Evolutionary conservation across 768 basidiomycete genomes (phyloP), one percentile per base, ranked within the genome.

Genomic region (Suillus decipiens): DNA sequence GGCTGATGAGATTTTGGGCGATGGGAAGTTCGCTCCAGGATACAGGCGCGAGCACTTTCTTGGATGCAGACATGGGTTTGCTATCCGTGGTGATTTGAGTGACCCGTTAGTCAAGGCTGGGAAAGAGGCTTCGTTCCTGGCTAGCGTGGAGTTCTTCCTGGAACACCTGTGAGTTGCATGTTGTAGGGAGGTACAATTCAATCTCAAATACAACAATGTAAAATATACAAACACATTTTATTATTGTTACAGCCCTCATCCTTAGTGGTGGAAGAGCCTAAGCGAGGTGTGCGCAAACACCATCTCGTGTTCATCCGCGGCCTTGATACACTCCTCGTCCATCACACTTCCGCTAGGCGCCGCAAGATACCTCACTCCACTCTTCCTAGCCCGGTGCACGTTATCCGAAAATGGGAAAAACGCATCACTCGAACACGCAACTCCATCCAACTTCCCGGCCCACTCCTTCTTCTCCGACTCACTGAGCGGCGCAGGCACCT

Each of bases 381-480:
- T 96, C 82, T 92, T 89, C 76, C 85, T 83, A 58, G 94, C 93
- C 51, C 97, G 84, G 73, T 98, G 92, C 39, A 99, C 96, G 69
- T 99, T 99, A 73, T 99, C 97, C 14, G 96, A 86, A 87, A 99
- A 99, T 19, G 97, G 97, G 95, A 99, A 99, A 85, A 99, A 99
- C 58, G 96, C 97, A 68, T 99, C 97, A 64, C 93, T 95, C 37
- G 93, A 92, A 77, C 97, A 96, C 7, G 92, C 88, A 58, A 99
- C 96, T 24, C 87, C 92, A 64, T 89, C 88, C 62, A 99, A 79
- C 78, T 89, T 79, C 53, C 69, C 76, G 58, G 86, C 86, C 86
- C 95, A 96, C 59, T 85, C 84, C 71, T 81, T 85, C 73, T 85
- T 89, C 78, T 97, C 95, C 64, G 81, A 81, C 17, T 79, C 82